Evolutionary conservation across 192 early-diverging fungal genomes (phyloP), one percentile per base, ranked within the genome.

Genomic region (Umbelopsis vinacea): DNA sequence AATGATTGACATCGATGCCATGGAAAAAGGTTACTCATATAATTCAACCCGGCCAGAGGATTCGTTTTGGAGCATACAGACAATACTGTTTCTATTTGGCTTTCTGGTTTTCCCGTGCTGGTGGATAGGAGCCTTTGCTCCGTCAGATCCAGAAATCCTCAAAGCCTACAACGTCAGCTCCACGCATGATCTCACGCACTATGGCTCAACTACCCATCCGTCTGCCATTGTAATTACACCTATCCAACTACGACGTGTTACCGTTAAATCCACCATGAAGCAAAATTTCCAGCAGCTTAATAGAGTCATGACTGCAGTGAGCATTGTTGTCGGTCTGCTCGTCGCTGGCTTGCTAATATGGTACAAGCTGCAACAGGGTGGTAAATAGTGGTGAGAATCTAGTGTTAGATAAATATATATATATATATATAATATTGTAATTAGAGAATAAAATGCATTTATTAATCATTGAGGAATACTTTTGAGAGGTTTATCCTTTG

Each of bases 61-160:
- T n/a, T 2, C 10, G 33, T 35, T 46, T 52, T 53, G 24, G 50
- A 38, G 35, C 4, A 26, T 38, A 29, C 26, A 67, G 45, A 68
- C 50, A 23, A 19, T 43, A 11, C 33, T 74, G 6, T 74, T 74
- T 21, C 47, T 74, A n/a, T 74, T 74, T 74, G 72, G 72, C 8
- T 74, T 74, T 46, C 21, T 74, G 54, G 22, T 35, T 7, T 74
- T 74, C 12, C 72, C 72, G n/a, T 43, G 66, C 15, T 74, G 67
- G 72, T 74, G 72, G 63, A 57, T 74, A 45, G 67, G 72, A 6
- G 67, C 72, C 15, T 74, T 66, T 23, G 46, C 26, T 33, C 29
- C 52, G 17, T 21, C 66, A 0, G 26, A 47, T 33, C 10, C 19
- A 6, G 9, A 50, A 6, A 26, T n/a, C 21, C 48, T 26, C 8